Evolutionary conservation across 1,284 basidiomycete species (phyloP).

Genomic region (Cutaneotrichosporon sp.): DNA sequence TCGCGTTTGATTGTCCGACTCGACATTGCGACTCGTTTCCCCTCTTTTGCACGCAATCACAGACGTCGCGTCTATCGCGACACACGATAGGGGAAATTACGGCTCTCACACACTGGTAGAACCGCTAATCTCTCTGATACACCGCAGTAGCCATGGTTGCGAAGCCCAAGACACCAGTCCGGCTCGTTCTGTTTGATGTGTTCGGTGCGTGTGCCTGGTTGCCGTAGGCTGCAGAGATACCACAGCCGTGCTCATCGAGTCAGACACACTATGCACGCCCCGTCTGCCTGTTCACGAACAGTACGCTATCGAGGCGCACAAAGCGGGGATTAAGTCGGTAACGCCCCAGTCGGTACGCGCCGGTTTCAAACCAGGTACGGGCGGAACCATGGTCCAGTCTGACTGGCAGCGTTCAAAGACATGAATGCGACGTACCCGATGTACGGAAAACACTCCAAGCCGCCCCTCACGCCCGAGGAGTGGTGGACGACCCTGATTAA

Average conservation of each 20-base stretch:
- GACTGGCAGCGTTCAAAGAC: slow-evolving; percentile 37
- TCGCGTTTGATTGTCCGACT: not conserved
- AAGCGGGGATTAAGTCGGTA: slow-evolving; percentile 33
- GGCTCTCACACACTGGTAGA: no score
- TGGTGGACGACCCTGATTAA: slow-evolving; percentile 47
- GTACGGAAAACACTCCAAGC: slow-evolving; percentile 39
- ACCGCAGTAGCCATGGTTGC: no score
- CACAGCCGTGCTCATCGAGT: no score
- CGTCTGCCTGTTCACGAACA: slow-evolving; percentile 44
- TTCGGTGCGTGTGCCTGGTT: slow-evolving; percentile 30
- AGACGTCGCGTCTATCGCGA: not conserved
- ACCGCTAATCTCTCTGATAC: no score
- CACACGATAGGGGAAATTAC: no score
- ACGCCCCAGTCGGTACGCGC: slow-evolving; percentile 32
- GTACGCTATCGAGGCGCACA: slow-evolving; percentile 45
- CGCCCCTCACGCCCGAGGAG: slow-evolving; percentile 36
- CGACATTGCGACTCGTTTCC: not conserved
- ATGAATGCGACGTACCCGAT: slow-evolving; percentile 31
- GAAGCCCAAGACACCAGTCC: slow-evolving; percentile 17
- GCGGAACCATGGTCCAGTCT: not conserved
- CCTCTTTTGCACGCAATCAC: not conserved
- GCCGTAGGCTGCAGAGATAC: no score
- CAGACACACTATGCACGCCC: slow-evolving; percentile 48
- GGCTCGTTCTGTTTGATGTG: slow-evolving; percentile 47
- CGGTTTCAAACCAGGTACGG: slow-evolving; percentile 42